A percentile compares a stretch with the other conserved stretches of the same genome.
These are phyloP conservation scores for Salvia splendens DNA, from an alignment of 257 asterid genomes.

Conservation along the genomic window DNA sequence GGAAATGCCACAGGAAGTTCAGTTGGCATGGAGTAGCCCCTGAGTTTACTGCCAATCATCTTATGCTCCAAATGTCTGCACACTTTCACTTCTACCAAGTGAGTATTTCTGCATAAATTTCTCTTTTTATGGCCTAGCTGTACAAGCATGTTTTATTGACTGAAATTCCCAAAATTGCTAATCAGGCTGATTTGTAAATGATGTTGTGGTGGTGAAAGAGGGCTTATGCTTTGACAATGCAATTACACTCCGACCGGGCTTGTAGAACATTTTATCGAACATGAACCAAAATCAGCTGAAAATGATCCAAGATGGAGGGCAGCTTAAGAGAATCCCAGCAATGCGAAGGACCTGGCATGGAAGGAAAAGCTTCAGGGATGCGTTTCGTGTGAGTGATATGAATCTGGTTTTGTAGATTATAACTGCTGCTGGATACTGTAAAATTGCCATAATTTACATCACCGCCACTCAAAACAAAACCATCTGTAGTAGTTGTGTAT, in stretches of 20 bases:
- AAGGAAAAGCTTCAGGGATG: background rate
- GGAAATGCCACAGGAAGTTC: conserved; percentile 59
- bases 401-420: conserved; percentile 6
- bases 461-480: background rate
- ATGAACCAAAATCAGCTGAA: background rate
- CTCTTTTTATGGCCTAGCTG: background rate
- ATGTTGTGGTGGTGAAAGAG: conserved; percentile 13
- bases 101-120: conserved; percentile 30
- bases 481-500: background rate
- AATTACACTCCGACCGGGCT: conserved; percentile 5
- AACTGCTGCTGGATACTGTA: conserved; percentile 24
- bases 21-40: conserved; percentile 58
- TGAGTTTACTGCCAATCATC: conserved; percentile 17
- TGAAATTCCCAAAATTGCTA: background rate
- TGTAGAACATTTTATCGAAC: conserved; percentile 9
- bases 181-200: conserved; percentile 26
- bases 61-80: conserved; percentile 27
- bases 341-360: background rate
- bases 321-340: background rate
- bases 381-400: too few species aligned
- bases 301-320: conserved; percentile 6
- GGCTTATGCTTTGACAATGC: conserved; percentile 11
- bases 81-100: conserved; percentile 39
- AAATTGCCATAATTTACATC: background rate
- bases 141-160: background rate